Evolutionary conservation across 345 rosid genomes (phyloP).

Genomic region (Abelmoschus esculentus): DNA sequence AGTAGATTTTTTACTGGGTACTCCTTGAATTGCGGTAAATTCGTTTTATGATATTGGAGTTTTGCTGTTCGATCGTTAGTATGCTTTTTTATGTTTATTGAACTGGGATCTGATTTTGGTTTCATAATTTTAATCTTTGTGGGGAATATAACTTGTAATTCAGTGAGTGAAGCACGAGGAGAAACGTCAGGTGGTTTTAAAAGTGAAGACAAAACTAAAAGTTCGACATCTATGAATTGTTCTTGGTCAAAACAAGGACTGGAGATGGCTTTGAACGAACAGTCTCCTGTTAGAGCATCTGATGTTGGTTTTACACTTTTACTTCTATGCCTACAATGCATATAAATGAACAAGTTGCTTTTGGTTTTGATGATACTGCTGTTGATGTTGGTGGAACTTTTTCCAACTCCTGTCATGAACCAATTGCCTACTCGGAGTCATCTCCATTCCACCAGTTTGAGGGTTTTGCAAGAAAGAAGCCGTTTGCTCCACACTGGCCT

Average conservation of each 20-base stretch:
- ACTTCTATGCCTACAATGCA: slow-evolving; percentile 67
- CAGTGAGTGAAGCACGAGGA: slow-evolving; percentile 30
- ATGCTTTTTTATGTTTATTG: background rate
- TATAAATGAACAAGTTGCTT: slow-evolving; percentile 20
- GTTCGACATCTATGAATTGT: slow-evolving; percentile 13
- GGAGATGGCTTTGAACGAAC: slow-evolving; percentile 19
- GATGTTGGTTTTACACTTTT: slow-evolving; percentile 34
- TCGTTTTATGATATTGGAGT: background rate
- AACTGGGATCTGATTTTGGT: background rate
- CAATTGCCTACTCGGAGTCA: slow-evolving; percentile 23
- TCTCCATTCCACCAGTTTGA: slow-evolving; percentile 21
- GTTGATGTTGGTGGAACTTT: slow-evolving; percentile 22
- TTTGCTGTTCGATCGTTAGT: background rate
- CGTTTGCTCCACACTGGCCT: slow-evolving; percentile 55
- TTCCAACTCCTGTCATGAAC: slow-evolving; percentile 45
- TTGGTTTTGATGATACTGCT: slow-evolving; percentile 1
- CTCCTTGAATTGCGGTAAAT: background rate
- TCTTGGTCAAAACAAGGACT: slow-evolving; percentile 21
- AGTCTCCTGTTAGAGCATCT: slow-evolving; percentile 25
- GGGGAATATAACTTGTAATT: slow-evolving; percentile 2
- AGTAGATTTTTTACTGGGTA: background rate
- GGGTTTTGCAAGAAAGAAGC: slow-evolving; percentile 25
- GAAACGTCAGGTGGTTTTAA: slow-evolving; percentile 23
- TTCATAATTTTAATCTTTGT: background rate
- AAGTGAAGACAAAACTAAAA: slow-evolving; percentile 29